Evolutionary conservation across 345 rosid genomes (phyloP), one percentile per base, ranked within the genome.

Genomic region (sweet orange (Citrus sinensis)): DNA sequence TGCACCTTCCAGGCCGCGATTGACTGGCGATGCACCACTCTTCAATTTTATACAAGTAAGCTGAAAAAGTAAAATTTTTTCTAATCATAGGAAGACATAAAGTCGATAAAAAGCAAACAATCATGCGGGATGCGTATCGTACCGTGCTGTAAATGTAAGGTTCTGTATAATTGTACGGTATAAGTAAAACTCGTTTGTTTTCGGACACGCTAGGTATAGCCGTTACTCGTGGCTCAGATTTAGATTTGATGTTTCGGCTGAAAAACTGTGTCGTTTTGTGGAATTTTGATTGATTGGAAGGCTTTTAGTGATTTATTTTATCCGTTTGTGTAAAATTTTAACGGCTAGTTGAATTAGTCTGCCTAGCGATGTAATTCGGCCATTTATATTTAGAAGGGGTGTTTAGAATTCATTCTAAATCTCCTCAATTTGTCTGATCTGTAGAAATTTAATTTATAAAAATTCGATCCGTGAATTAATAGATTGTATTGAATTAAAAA

Each of bases 381-480:
- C 51, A 1, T 46, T 46, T 11, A 11, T 5, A 34, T 34, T 34
- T 34, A 32, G 34, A 4, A 32, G 0, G 5, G 34, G 0, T 32
- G 34, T 32, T 32, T 0, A 4, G 0, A 4, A 32, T 32, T 32
- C 0, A 32, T 32, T 32, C 34, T 32, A 32, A 32, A 32, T 32
- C 5, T 32, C 5, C 34, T 4, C 0, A 32, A 32, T 32, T 32
- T 32, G 5, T 32, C 5, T 32, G 0, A 32, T 32, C 0, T 0
- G 0, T 32, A 32, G 5, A 32, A 32, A 32, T 32, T 32, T 32
- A 0, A 32, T 32, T 32, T 0, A 0, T 32, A 32, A 32, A 32
- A 32, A 32, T 32, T 32, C 0, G 0, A 32, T 32, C 5, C 0
- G 0, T 32, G 0, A 32, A 32, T 32, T 32, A 32, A 0, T 32